These are phyloP conservation scores for Phycomyces blakesleeanus DNA, from an alignment of 192 early-diverging fungal genomes.

Conservation along the genomic window DNA sequence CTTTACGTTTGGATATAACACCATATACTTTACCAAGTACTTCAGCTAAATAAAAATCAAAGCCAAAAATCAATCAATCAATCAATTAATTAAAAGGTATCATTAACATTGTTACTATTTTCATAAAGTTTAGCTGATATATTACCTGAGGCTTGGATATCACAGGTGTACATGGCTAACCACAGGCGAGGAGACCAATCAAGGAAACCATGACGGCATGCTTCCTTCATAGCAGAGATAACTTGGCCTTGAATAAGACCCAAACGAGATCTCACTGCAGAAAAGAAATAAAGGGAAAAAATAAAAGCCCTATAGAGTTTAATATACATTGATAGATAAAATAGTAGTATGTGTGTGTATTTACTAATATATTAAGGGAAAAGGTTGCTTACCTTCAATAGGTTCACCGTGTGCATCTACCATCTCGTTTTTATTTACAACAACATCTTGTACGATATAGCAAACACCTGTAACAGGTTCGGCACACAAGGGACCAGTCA, in stretches of 20 bases:
- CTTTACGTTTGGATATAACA: conserved; percentile 84
- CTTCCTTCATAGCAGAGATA: conserved; percentile 83
- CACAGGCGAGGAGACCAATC: conserved; percentile 93
- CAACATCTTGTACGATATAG: conserved; percentile 70
- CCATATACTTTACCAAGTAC: conserved; percentile 95
- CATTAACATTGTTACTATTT: too few species aligned
- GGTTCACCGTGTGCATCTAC: conserved; percentile 21
- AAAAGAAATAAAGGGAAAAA: too few species aligned
- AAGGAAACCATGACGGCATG: conserved; percentile 79
- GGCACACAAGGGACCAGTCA: conserved; percentile 86
- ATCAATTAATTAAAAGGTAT: too few species aligned
- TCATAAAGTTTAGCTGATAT: too few species aligned
- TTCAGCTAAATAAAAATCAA: conserved; percentile 51
- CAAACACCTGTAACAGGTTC: conserved; percentile 89
- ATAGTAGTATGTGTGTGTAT: too few species aligned
- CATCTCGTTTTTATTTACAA: conserved; percentile 32
- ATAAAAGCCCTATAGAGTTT: background rate
- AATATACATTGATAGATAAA: too few species aligned
- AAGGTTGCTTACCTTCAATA: conserved; percentile 40
- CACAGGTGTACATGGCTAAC: conserved; percentile 95
- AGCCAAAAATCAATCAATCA: background rate
- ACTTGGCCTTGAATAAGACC: conserved; percentile 72
- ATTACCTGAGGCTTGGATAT: conserved; percentile 87
- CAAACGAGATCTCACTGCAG: conserved; percentile 39
- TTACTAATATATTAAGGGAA: too few species aligned